A percentile compares a stretch with the other conserved stretches of the same genome.
Evolutionary conservation across 179 eudicot species (phyloP).

Genomic region (Gypsophila paniculata): DNA sequence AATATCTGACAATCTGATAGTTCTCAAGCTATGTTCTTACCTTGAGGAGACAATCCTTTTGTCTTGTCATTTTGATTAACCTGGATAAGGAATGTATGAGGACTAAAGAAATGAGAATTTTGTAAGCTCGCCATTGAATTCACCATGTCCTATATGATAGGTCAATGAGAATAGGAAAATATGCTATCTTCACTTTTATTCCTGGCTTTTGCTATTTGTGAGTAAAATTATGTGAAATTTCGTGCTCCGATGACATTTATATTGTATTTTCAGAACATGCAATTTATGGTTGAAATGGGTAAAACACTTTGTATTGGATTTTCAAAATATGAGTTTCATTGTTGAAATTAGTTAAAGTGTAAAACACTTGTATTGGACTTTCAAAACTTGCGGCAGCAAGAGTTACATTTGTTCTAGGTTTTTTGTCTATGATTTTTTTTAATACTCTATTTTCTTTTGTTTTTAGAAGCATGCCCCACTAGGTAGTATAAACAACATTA

Average conservation of each 20-base stretch:
- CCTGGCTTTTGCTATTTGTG: neutral
- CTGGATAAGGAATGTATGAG: neutral
- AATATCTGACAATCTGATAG: conserved; percentile 6
- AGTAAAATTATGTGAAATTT: neutral
- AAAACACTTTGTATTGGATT: neutral
- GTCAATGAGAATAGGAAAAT: neutral
- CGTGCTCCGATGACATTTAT: neutral
- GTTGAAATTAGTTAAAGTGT: neutral
- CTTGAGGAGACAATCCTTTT: neutral
- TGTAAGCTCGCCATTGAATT: neutral
- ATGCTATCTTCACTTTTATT: neutral
- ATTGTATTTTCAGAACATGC: neutral
- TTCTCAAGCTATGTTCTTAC: neutral
- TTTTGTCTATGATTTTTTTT: neutral
- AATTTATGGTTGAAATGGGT: neutral
- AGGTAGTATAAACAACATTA: neutral
- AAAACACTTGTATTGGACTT: neutral
- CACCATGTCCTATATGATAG: neutral
- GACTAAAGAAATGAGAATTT: neutral
- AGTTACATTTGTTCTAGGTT: no score
- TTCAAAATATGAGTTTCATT: no score
- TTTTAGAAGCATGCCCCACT: neutral
- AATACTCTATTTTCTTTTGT: neutral
- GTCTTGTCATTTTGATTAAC: neutral
- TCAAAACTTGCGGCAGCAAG: no score